Conservation (phyloP, 257 asterid genomes). For the Forsythia suspensa region DNA sequence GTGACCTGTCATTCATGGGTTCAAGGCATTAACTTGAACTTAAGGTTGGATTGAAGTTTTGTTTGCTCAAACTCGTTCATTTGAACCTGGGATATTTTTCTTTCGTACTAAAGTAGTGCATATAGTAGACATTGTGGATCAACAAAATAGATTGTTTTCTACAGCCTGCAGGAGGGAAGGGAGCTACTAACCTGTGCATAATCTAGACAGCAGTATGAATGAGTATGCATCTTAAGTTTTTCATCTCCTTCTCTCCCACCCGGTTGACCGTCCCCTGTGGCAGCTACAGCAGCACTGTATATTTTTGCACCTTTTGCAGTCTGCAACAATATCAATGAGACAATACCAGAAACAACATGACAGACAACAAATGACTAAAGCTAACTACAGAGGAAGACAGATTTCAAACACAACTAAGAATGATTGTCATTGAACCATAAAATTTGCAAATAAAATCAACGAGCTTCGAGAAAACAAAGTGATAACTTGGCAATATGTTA, state of each 20-base stretch:
- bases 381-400: not conserved
- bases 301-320: constrained; percentile 85
- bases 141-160: not conserved
- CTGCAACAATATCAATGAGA: constrained; percentile 39
- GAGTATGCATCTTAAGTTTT: constrained; percentile 82
- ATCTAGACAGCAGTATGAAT: constrained; percentile 88
- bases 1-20: not conserved
- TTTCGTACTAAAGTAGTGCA: not conserved
- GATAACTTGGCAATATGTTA: not conserved
- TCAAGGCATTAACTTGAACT: not conserved
- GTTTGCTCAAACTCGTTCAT: not conserved
- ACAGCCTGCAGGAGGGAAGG: constrained; percentile 1
- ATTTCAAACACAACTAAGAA: not conserved
- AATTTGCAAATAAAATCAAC: not conserved
- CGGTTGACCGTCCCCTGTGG: constrained; percentile 55
- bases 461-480: not conserved
- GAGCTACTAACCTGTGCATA: constrained; percentile 73
- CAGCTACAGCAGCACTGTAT: constrained; percentile 77
- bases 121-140: constrained; percentile 1
- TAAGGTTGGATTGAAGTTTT: not conserved
- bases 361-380: constrained; percentile 2
- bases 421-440: constrained; percentile 1
- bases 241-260: constrained; percentile 85
- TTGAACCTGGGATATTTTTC: constrained; percentile 9
- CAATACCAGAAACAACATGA: constrained; percentile 14